phyloP scores from a whole-genome alignment of 495 filamentous ascomycete genomes.

The Lasiosphaeris hirsuta region DNA sequence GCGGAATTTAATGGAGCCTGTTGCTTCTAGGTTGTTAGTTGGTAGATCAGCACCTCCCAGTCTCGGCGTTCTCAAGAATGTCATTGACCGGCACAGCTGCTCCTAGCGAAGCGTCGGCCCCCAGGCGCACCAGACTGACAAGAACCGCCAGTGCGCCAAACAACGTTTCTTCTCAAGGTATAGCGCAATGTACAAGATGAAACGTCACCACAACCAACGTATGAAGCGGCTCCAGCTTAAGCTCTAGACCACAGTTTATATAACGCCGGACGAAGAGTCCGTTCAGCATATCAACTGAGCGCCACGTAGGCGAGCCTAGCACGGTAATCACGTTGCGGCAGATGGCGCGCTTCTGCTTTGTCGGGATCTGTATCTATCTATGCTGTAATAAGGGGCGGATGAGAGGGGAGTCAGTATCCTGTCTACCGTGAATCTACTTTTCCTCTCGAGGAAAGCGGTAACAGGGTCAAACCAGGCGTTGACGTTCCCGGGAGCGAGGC shows the following conservation, averaged over 20 bases:
- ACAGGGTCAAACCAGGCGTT: too few relatives aligned
- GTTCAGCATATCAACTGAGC: conserved; percentile 32
- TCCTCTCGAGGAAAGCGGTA: too few relatives aligned
- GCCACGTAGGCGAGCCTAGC: conserved; percentile 1
- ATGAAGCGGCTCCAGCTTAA: conserved; percentile 38
- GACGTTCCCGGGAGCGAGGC: too few relatives aligned
- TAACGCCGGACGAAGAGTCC: conserved; percentile 37
- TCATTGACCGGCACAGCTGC: neutral
- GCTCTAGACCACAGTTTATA: conserved; percentile 29
- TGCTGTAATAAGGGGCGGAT: too few relatives aligned
- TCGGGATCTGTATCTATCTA: conserved; percentile 19
- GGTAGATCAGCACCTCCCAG: neutral
- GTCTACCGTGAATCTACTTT: too few relatives aligned
- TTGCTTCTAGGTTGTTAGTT: too few relatives aligned
- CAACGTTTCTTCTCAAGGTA: conserved; percentile 35
- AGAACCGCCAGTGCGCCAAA: conserved; percentile 41
- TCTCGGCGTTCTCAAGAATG: neutral
- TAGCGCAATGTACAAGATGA: conserved; percentile 30
- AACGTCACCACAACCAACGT: conserved; percentile 34
- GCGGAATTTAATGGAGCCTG: too few relatives aligned
- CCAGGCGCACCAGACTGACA: conserved; percentile 33
- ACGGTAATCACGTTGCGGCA: conserved; percentile 34
- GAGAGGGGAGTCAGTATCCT: too few relatives aligned
- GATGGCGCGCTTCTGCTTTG: conserved; percentile 39
- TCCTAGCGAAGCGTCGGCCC: conserved; percentile 18